These are phyloP conservation scores for Lasiodiplodia citricola DNA, from an alignment of 2,329 filamentous ascomycete genomes.

Conservation along the genomic window DNA sequence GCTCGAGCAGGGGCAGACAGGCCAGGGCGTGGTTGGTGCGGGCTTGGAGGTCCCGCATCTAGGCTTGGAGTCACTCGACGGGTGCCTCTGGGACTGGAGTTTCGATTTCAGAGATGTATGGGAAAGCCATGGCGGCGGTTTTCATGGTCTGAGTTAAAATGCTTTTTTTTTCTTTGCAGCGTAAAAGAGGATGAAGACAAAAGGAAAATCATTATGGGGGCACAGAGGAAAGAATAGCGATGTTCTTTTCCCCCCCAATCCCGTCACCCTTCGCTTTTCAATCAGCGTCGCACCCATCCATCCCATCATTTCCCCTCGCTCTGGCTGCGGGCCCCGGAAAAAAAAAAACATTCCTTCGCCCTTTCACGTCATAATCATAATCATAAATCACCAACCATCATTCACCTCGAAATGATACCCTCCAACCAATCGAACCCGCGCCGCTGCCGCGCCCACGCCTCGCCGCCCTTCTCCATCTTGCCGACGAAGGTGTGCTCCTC, in stretches of 20 bases:
- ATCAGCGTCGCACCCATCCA: not conserved
- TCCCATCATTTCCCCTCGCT: not conserved
- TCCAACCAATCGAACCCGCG: conserved; percentile 52
- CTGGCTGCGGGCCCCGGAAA: not conserved
- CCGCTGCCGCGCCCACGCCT: conserved; percentile 39
- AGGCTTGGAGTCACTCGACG: conserved; percentile 23
- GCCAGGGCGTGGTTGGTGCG: not conserved
- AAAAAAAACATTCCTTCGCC: not conserved
- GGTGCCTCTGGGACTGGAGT: conserved; percentile 21
- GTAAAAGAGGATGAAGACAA: not conserved
- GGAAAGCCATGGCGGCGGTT: conserved; percentile 18
- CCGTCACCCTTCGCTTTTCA: not conserved
- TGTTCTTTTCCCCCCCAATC: not conserved
- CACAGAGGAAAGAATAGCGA: not conserved
- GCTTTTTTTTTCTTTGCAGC: not conserved
- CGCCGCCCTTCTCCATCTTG: conserved; percentile 48
- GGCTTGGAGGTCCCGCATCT: conserved; percentile 19
- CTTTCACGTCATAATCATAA: not conserved
- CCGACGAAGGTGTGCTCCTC: conserved; percentile 53
- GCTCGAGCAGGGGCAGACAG: not conserved
- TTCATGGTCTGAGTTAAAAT: conserved; percentile 16
- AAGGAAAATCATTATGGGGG: not conserved
- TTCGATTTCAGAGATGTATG: conserved; percentile 24
- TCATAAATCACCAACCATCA: too few species aligned
- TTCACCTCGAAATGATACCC: not conserved